Percentiles rank a stretch among this genome's conserved stretches.
phyloP scores from a whole-genome alignment of 2,329 filamentous ascomycete species.

The Alternaria longipes region DNA sequence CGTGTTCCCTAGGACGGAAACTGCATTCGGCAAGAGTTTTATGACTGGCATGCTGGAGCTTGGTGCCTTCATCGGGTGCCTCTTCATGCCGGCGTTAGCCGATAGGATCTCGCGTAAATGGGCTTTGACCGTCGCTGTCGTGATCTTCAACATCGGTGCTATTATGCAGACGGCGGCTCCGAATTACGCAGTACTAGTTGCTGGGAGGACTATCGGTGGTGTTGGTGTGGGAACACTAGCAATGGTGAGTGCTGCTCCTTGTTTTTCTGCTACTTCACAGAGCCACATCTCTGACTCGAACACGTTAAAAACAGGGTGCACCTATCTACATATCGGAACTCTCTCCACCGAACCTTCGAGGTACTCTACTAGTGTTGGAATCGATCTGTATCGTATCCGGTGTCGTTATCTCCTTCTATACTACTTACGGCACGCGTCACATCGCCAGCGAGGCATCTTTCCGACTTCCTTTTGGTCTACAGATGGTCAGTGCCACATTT shows the following conservation, averaged over 20 bases:
- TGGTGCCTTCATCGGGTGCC: conserved; percentile 51
- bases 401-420: conserved; percentile 9
- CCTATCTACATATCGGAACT: conserved; percentile 12
- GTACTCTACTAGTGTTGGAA: conserved; percentile 10
- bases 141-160: conserved; percentile 58
- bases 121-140: conserved; percentile 35
- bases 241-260: too few species aligned
- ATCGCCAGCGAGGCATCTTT: conserved; percentile 1
- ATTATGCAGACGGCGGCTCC: conserved; percentile 58
- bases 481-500: conserved; percentile 2
- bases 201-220: conserved; percentile 46
- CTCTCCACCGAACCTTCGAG: conserved; percentile 12
- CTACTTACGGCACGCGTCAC: conserved; percentile 11
- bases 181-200: conserved; percentile 58
- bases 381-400: conserved; percentile 8
- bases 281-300: too few species aligned
- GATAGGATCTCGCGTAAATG: conserved; percentile 61
- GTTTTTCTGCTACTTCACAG: background rate
- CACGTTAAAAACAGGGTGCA: conserved; percentile 28
- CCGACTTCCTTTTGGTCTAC: conserved; percentile 4
- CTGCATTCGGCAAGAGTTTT: conserved; percentile 54
- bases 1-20: conserved; percentile 4
- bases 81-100: conserved; percentile 53
- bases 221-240: too few species aligned
- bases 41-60: conserved; percentile 51